These are phyloP conservation scores for Gillenia trifoliata DNA, from an alignment of 306 rosid species.

Conservation along the genomic window DNA sequence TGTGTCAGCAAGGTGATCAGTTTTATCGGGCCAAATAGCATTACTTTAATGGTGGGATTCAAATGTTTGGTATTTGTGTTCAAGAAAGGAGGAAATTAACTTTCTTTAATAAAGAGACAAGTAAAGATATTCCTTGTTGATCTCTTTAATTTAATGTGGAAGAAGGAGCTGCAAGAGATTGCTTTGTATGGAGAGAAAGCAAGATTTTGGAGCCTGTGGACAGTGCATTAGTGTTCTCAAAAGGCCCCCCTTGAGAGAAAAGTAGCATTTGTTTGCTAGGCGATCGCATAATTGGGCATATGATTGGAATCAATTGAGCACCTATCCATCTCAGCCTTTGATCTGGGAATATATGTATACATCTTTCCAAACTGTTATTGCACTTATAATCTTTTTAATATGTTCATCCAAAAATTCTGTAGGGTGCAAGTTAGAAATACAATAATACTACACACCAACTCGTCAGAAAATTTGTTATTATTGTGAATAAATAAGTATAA, in stretches of 20 bases:
- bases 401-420: background rate
- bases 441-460: too few relatives aligned
- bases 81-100: slow-evolving; percentile 22
- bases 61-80: slow-evolving; percentile 24
- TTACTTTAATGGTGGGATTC: slow-evolving; percentile 8
- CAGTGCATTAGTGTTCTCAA: slow-evolving; percentile 26
- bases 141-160: slow-evolving; percentile 29
- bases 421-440: background rate
- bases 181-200: slow-evolving; percentile 58
- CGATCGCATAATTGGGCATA: slow-evolving; percentile 10
- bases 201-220: slow-evolving; percentile 38
- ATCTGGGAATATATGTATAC: background rate
- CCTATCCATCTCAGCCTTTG: background rate
- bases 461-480: too few relatives aligned
- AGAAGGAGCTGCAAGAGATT: slow-evolving; percentile 23
- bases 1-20: background rate
- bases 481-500: too few relatives aligned
- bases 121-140: slow-evolving; percentile 40
- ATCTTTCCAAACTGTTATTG: background rate
- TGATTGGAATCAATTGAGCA: background rate
- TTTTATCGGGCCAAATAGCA: background rate
- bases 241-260: slow-evolving; percentile 28
- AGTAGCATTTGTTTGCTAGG: slow-evolving; percentile 43
- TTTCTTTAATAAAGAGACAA: slow-evolving; percentile 60
- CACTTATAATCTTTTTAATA: background rate